phyloP scores from a whole-genome alignment of 2,329 filamentous ascomycete species.

The Exophiala lecanii-corni region DNA sequence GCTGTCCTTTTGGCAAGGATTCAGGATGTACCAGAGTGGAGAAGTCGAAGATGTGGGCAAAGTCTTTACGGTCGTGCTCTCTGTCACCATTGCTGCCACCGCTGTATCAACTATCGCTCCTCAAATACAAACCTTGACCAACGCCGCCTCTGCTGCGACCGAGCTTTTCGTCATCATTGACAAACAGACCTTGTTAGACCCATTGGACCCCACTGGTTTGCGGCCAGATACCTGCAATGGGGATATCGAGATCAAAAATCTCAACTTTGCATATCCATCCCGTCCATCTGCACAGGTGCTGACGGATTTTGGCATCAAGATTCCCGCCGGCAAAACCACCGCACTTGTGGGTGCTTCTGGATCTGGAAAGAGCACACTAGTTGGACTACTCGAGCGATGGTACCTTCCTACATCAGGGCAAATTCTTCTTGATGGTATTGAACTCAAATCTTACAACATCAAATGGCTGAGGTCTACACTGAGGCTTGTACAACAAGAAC shows the following conservation, averaged over 20 bases:
- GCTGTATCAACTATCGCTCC: conserved; percentile 29
- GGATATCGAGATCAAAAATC: conserved; percentile 57
- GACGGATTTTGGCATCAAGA: conserved; percentile 31
- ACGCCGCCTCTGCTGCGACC: conserved; percentile 38
- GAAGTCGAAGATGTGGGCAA: conserved; percentile 29
- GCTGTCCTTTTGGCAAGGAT: conserved; percentile 45
- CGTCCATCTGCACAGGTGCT: conserved; percentile 36
- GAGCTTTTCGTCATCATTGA: conserved; percentile 83
- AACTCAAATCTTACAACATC: conserved; percentile 54
- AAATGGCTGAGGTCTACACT: conserved; percentile 57
- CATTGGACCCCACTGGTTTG: conserved; percentile 64
- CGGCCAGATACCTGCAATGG: conserved; percentile 42
- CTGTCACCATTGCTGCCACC: conserved; percentile 19
- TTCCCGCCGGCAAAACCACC: conserved; percentile 36
- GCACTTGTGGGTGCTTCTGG: conserved; percentile 43
- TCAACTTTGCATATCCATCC: conserved; percentile 67
- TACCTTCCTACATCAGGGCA: conserved; percentile 40
- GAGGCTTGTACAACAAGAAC: conserved; percentile 63
- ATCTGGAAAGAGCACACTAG: conserved; percentile 43
- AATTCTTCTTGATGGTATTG: conserved; percentile 51
- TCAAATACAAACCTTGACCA: conserved; percentile 39
- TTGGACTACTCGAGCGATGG: conserved; percentile 40
- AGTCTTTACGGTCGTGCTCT: conserved; percentile 29
- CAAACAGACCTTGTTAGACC: conserved; percentile 76
- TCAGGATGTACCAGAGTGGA: conserved; percentile 29